Percentiles rank a stretch among this genome's conserved stretches.
Evolutionary conservation across 768 basidiomycete species (phyloP).

Genomic region (Lactarius akahatsu): DNA sequence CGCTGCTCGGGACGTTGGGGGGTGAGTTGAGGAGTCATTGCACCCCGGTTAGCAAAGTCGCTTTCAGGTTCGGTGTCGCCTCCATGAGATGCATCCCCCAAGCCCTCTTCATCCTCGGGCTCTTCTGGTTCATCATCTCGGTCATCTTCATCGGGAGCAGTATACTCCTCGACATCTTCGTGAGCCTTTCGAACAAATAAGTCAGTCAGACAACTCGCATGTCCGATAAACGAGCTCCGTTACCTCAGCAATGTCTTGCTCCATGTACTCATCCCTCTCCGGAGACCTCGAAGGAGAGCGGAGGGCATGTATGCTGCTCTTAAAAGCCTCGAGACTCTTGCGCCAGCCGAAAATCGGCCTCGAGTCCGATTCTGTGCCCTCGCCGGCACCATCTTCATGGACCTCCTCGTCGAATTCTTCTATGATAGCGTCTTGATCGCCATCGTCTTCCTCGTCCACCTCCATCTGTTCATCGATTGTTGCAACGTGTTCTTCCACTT

Average conservation of each 20-base stretch:
- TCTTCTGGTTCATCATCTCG: constrained; percentile 23
- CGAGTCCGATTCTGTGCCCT: constrained; percentile 32
- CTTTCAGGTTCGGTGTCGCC: constrained; percentile 22
- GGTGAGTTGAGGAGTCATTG: constrained; percentile 24
- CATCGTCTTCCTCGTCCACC: constrained; percentile 23
- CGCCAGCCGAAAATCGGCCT: constrained; percentile 37
- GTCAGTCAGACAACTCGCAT: background rate
- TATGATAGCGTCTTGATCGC: constrained; percentile 12
- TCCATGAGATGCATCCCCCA: constrained; percentile 14
- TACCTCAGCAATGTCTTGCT: constrained; percentile 16
- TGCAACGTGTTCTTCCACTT: constrained; percentile 25
- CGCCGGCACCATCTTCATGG: constrained; percentile 29
- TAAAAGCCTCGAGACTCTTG: constrained; percentile 38
- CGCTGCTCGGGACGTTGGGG: constrained; percentile 35
- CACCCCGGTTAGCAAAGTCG: constrained; percentile 3
- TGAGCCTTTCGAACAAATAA: constrained; percentile 2
- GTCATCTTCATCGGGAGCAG: constrained; percentile 33
- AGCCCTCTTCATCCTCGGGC: constrained; percentile 29
- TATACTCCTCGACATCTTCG: constrained; percentile 25
- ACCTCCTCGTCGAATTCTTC: constrained; percentile 22
- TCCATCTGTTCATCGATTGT: constrained; percentile 29
- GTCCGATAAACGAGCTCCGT: background rate
- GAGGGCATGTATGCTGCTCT: constrained; percentile 36
- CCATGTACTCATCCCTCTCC: constrained; percentile 28
- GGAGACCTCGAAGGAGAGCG: constrained; percentile 33